Conservation (phyloP, 2,329 filamentous ascomycete species). For the Epichloe uncinata region DNA sequence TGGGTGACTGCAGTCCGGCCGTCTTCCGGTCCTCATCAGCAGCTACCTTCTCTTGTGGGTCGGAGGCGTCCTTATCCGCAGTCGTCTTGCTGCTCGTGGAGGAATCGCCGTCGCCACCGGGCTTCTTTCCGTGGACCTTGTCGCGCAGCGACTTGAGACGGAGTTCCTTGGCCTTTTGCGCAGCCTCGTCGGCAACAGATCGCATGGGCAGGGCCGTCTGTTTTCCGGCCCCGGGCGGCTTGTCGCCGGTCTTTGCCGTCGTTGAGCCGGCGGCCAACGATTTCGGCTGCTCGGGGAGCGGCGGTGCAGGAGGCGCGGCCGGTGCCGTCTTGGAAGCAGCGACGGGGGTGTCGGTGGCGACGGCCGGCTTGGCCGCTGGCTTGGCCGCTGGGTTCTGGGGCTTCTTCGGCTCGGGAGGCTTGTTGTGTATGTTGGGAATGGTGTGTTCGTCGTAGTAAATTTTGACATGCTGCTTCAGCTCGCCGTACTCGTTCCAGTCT, state of each 20-base stretch:
- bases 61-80: neutral
- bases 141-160: constrained; percentile 39
- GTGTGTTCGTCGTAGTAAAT: constrained; percentile 52
- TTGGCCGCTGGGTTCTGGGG: constrained; percentile 11
- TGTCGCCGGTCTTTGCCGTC: constrained; percentile 11
- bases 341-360: constrained; percentile 8
- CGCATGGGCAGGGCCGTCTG: constrained; percentile 28
- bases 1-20: constrained; percentile 18
- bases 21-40: constrained; percentile 3
- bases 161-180: constrained; percentile 48
- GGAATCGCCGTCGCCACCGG: constrained; percentile 9
- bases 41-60: constrained; percentile 7
- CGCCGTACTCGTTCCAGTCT: constrained; percentile 98
- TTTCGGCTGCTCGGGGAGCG: constrained; percentile 12
- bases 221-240: constrained; percentile 11
- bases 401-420: constrained; percentile 29
- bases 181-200: constrained; percentile 51
- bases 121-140: constrained; percentile 38
- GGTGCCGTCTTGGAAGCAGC: constrained; percentile 10
- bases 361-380: constrained; percentile 14
- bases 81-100: neutral
- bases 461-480: constrained; percentile 74
- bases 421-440: constrained; percentile 40
- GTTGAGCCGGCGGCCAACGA: constrained; percentile 8
- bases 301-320: constrained; percentile 8